phyloP scores from a whole-genome alignment of 768 basidiomycete genomes.

The Pulveroboletus sp. region DNA sequence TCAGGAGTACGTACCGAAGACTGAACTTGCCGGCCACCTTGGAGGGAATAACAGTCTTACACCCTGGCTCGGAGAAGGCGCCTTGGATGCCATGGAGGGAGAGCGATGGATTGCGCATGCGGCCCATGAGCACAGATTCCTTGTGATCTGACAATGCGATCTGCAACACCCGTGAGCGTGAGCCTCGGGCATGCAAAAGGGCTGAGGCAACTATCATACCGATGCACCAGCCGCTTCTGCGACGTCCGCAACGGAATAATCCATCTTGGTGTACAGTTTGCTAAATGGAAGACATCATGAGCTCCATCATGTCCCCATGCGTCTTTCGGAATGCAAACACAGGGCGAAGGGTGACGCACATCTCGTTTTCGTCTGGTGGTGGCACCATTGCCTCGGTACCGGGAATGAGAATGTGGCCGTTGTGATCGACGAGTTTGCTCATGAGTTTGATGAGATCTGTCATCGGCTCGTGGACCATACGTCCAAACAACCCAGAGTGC shows the following conservation, averaged over 20 bases:
- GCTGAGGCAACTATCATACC: conserved; percentile 1
- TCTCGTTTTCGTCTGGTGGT: conserved; percentile 67
- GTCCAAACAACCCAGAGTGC: conserved; percentile 85
- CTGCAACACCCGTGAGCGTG: conserved; percentile 3
- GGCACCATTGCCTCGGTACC: conserved; percentile 85
- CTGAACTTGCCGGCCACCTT: conserved; percentile 90
- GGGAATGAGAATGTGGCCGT: conserved; percentile 83
- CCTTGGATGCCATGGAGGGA: conserved; percentile 96
- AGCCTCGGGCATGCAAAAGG: not conserved
- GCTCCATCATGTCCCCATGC: not conserved
- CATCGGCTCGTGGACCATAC: conserved; percentile 88
- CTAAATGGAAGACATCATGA: conserved; percentile 29
- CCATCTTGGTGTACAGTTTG: conserved; percentile 65
- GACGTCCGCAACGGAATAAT: conserved; percentile 70
- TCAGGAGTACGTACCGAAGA: conserved; percentile 58
- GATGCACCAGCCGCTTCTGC: conserved; percentile 70
- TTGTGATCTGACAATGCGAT: conserved; percentile 77
- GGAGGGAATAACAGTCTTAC: conserved; percentile 93
- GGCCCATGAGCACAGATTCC: conserved; percentile 78
- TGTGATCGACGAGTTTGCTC: conserved; percentile 74
- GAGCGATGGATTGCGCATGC: conserved; percentile 86
- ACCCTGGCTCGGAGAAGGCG: conserved; percentile 78
- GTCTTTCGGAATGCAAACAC: not conserved
- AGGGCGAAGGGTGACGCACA: conserved; percentile 33
- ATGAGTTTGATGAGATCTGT: conserved; percentile 83